Evolutionary conservation across 371 early-diverging fungal species (phyloP).

Genomic region (Batrachochytrium dendrobatidis): DNA sequence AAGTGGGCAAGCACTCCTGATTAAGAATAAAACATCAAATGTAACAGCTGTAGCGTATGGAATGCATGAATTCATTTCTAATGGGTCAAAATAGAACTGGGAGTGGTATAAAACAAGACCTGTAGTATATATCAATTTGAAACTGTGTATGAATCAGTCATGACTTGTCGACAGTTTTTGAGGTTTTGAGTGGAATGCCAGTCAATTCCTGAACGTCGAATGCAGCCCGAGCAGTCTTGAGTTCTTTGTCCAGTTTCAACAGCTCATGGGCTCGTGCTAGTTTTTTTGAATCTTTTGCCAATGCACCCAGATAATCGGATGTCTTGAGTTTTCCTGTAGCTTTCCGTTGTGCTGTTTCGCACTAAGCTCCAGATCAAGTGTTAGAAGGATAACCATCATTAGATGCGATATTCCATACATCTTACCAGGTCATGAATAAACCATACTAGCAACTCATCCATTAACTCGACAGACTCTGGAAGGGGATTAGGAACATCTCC

Average conservation of each 20-base stretch:
- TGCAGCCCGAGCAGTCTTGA: slow-evolving; percentile 60
- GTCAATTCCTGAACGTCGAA: background rate
- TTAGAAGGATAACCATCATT: background rate
- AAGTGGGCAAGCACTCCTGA: too few species aligned
- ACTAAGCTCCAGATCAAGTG: slow-evolving; percentile 44
- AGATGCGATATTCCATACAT: background rate
- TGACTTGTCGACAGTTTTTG: too few species aligned
- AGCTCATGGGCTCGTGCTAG: slow-evolving; percentile 94
- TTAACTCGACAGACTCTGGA: slow-evolving; percentile 81
- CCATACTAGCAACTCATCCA: slow-evolving; percentile 90
- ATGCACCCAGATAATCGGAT: slow-evolving; percentile 86
- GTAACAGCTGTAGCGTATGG: too few species aligned
- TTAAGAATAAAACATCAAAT: too few species aligned
- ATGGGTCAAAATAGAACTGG: too few species aligned
- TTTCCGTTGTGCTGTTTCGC: slow-evolving; percentile 36
- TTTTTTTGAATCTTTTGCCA: slow-evolving; percentile 93
- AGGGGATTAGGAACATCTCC: slow-evolving; percentile 94
- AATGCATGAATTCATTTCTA: too few species aligned
- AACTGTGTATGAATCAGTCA: too few species aligned
- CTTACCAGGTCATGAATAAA: slow-evolving; percentile 83
- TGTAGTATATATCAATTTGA: too few species aligned
- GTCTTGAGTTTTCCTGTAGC: slow-evolving; percentile 64
- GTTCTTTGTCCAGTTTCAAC: slow-evolving; percentile 88
- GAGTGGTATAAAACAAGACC: too few species aligned
- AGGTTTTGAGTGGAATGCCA: background rate